Conservation (phyloP, 2,329 filamentous ascomycete species). For the Colletotrichum cuscutae region DNA sequence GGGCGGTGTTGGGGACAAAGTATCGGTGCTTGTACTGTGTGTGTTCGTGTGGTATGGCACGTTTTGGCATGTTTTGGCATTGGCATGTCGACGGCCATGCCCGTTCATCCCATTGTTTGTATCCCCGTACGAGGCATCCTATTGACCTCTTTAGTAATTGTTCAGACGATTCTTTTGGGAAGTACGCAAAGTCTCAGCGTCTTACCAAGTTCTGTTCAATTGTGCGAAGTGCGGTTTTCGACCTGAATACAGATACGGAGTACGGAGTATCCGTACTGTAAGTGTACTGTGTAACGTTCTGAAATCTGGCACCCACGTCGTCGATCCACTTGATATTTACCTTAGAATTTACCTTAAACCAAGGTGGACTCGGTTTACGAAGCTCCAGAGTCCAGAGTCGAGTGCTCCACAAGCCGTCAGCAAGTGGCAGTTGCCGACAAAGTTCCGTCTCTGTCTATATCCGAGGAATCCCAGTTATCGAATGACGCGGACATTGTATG, state of each 20-base stretch:
- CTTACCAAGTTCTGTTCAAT: background rate
- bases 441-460: conserved; percentile 1
- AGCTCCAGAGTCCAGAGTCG: background rate
- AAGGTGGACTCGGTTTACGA: background rate
- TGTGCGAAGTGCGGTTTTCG: background rate
- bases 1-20: background rate
- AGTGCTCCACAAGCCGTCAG: background rate
- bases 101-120: background rate
- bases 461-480: background rate
- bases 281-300: background rate
- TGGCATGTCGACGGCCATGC: background rate
- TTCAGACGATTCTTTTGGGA: background rate
- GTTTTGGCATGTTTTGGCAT: conserved; percentile 1
- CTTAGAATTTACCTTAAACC: background rate
- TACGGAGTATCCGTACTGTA: no score
- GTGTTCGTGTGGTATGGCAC: background rate
- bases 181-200: background rate
- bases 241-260: no score
- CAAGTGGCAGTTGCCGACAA: background rate
- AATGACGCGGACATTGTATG: background rate
- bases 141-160: background rate
- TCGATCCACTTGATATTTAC: background rate
- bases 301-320: background rate
- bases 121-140: background rate
- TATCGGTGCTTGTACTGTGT: background rate